Evolutionary conservation across 2,329 filamentous ascomycete genomes (phyloP).

Genomic region (Geosmithia putterillii): DNA sequence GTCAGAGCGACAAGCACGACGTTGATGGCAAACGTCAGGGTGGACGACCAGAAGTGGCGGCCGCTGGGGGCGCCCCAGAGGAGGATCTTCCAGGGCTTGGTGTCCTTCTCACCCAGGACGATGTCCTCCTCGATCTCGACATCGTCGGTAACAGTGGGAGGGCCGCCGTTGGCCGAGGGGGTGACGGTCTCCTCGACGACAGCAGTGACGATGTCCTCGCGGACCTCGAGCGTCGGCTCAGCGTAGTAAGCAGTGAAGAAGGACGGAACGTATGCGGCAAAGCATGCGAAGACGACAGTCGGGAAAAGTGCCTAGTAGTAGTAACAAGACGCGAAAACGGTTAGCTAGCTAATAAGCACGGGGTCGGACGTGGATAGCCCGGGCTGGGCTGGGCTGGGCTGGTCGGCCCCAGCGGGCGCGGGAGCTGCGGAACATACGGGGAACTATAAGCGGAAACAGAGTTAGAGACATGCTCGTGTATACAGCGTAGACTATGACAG

Average conservation of each 20-base stretch:
- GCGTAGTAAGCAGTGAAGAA: conserved; percentile 47
- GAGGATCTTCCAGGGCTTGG: conserved; percentile 50
- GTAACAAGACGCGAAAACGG: conserved; percentile 22
- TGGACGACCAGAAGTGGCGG: conserved; percentile 52
- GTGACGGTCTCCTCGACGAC: conserved; percentile 34
- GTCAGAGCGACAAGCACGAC: conserved; percentile 53
- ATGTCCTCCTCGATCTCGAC: conserved; percentile 54
- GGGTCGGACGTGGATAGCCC: not conserved
- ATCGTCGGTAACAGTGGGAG: conserved; percentile 27
- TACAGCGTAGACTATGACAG: no score
- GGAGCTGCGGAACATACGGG: conserved; percentile 15
- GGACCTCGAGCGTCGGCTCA: conserved; percentile 42
- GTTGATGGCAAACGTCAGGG: conserved; percentile 62
- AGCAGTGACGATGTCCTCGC: conserved; percentile 50
- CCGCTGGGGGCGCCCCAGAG: conserved; percentile 66
- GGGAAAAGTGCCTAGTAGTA: conserved; percentile 22
- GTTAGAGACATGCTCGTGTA: no score
- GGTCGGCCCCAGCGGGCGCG: no score
- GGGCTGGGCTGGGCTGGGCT: not conserved
- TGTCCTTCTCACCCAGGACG: conserved; percentile 41
- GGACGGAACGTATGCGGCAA: conserved; percentile 52
- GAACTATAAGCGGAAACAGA: conserved; percentile 12
- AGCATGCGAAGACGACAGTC: conserved; percentile 47
- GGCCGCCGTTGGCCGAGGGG: not conserved
- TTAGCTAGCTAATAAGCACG: conserved; percentile 3